phyloP scores from a whole-genome alignment of 768 basidiomycete genomes.

The Auricularia heimuer region DNA sequence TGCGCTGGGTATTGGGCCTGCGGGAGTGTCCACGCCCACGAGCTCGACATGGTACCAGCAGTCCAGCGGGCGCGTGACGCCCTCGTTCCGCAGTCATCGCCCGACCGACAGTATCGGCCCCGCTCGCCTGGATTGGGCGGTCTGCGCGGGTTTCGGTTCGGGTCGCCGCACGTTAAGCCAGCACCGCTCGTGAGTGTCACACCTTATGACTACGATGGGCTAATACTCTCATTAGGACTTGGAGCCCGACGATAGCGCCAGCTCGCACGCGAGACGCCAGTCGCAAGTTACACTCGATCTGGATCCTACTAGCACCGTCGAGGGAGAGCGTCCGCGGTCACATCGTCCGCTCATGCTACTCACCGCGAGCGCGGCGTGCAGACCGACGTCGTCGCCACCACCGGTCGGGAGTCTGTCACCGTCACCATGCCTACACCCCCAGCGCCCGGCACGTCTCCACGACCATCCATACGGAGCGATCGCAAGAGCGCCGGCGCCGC shows the following conservation, averaged over 20 bases:
- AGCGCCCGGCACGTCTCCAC: neutral
- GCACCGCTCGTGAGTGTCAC: neutral
- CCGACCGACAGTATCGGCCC: neutral
- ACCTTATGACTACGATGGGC: neutral
- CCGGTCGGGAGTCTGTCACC: neutral
- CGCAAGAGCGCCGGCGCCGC: neutral
- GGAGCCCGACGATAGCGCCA: neutral
- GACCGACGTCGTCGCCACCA: slow-evolving; percentile 35
- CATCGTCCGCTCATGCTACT: slow-evolving; percentile 31
- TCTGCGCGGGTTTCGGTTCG: neutral
- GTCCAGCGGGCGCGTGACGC: neutral
- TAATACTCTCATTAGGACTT: neutral
- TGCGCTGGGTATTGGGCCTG: slow-evolving; percentile 13
- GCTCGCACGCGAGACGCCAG: neutral
- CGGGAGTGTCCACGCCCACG: neutral
- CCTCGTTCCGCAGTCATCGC: neutral
- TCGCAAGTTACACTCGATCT: neutral
- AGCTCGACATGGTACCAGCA: neutral
- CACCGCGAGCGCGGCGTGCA: slow-evolving; percentile 60
- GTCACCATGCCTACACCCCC: slow-evolving; percentile 1
- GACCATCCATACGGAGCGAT: neutral
- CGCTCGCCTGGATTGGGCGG: neutral
- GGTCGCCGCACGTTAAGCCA: neutral
- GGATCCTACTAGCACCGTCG: neutral
- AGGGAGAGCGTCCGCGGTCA: neutral